Percentiles rank a stretch among this genome's conserved stretches.
Evolutionary conservation across 169 alveolate genomes (phyloP).

Genomic region (Plasmodium berghei): DNA sequence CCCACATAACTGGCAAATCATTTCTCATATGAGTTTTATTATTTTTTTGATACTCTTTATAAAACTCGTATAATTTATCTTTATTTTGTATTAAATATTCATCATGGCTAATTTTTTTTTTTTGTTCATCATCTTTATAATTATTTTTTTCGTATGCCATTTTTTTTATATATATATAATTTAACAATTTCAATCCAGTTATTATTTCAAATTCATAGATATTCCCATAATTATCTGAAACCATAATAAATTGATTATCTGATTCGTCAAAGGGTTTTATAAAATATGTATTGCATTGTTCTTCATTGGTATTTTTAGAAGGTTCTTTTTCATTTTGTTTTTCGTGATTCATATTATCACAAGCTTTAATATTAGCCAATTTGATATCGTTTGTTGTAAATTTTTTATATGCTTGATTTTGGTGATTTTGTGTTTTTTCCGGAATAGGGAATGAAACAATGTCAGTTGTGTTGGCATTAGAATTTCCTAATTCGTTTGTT

Average conservation of each 20-base stretch:
- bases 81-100: conserved; percentile 51
- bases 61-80: conserved; percentile 58
- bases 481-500: too few species aligned
- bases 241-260: conserved; percentile 77
- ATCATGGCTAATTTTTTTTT: not conserved
- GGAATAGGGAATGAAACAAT: too few species aligned
- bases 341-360: not conserved
- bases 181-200: conserved; percentile 76
- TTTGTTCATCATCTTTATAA: conserved; percentile 28
- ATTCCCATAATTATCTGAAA: conserved; percentile 82
- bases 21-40: conserved; percentile 61
- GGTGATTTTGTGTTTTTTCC: too few species aligned
- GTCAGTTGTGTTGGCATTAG: too few species aligned
- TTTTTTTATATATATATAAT: conserved; percentile 59
- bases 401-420: too few species aligned
- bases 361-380: too few species aligned
- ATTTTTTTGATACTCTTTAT: conserved; percentile 53
- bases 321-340: not conserved
- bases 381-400: too few species aligned
- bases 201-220: conserved; percentile 78
- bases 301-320: conserved; percentile 9
- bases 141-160: conserved; percentile 33
- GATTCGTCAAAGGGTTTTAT: conserved; percentile 25
- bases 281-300: conserved; percentile 22
- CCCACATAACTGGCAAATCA: conserved; percentile 66